Evolutionary conservation across 306 rosid genomes (phyloP).

Genomic region (Styphnolobium japonicum): DNA sequence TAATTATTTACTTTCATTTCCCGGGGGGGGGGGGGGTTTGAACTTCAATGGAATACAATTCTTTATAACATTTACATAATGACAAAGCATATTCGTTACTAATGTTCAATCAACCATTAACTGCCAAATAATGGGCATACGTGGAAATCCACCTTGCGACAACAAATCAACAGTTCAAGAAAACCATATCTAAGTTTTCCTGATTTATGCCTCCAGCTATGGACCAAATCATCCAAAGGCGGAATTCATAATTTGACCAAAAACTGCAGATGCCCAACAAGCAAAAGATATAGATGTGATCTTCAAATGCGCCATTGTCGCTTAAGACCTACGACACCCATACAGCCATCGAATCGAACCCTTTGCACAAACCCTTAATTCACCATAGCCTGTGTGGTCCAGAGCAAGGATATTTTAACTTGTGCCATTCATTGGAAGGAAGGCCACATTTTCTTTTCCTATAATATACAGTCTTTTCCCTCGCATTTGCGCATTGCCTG

Average conservation of each 20-base stretch:
- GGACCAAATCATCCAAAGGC: slow-evolving; percentile 4
- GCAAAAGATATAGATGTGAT: neutral
- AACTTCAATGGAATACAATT: neutral
- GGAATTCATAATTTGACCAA: slow-evolving; percentile 3
- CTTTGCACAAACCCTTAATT: neutral
- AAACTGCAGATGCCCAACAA: slow-evolving; percentile 8
- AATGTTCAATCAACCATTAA: slow-evolving; percentile 19
- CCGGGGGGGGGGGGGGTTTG: neutral
- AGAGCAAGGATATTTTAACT: neutral
- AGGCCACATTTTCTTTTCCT: neutral
- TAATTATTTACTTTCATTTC: neutral
- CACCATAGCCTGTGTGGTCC: neutral
- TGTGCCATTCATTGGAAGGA: neutral
- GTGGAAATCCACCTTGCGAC: slow-evolving; percentile 31
- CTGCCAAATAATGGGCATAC: slow-evolving; percentile 26
- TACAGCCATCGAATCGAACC: neutral
- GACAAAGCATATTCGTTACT: neutral
- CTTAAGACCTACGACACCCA: slow-evolving; percentile 7
- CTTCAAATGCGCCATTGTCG: slow-evolving; percentile 16
- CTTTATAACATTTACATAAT: neutral
- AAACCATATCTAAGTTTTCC: slow-evolving; percentile 14
- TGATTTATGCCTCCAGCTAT: slow-evolving; percentile 27
- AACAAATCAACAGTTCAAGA: slow-evolving; percentile 19
- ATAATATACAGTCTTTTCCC: neutral
- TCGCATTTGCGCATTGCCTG: neutral